Conservation (phyloP, 257 asterid species). For the Jacaranda copaia region DNA sequence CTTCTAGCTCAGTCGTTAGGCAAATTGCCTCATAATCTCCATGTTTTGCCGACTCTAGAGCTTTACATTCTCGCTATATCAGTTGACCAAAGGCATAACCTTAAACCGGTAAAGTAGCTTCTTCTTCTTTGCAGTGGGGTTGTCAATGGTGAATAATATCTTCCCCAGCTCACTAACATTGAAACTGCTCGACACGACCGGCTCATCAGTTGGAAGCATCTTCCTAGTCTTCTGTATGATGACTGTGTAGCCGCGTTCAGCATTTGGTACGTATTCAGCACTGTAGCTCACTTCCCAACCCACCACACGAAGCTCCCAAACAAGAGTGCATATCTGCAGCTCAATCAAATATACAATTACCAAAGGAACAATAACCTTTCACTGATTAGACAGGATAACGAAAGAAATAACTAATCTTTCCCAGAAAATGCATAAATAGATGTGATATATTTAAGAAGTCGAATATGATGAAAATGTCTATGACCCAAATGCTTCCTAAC, state of each 20-base stretch:
- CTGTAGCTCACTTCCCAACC: constrained; percentile 96
- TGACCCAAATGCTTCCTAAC: constrained; percentile 12
- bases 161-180: constrained; percentile 75
- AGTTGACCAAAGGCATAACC: constrained; percentile 55
- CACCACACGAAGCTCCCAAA: constrained; percentile 93
- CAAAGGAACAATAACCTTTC: background rate
- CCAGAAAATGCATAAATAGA: too few relatives aligned
- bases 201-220: constrained; percentile 70
- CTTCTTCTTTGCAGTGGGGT: constrained; percentile 86
- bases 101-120: constrained; percentile 81
- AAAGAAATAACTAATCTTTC: background rate
- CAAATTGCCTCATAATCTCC: constrained; percentile 6
- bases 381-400: background rate
- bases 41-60: constrained; percentile 3
- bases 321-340: constrained; percentile 72
- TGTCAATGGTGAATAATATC: constrained; percentile 75
- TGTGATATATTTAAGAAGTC: background rate
- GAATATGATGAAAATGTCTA: background rate
- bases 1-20: background rate
- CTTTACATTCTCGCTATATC: constrained; percentile 6
- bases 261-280: constrained; percentile 76
- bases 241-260: constrained; percentile 62
- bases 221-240: constrained; percentile 77
- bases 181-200: constrained; percentile 66
- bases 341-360: constrained; percentile 18